Conservation (phyloP, 2,329 filamentous ascomycete genomes). For the Hypomyces perniciosus region DNA sequence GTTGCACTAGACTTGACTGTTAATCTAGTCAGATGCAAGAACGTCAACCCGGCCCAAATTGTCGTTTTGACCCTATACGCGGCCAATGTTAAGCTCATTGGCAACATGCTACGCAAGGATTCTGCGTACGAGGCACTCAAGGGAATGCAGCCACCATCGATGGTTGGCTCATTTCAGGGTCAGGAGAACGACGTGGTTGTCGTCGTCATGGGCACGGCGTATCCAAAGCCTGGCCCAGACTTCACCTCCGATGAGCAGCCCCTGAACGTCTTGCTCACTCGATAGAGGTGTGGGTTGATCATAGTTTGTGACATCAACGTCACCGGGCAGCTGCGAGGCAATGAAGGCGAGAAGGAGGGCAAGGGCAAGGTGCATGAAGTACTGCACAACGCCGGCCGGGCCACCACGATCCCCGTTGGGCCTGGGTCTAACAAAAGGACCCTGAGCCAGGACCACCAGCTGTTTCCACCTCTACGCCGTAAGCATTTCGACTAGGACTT, state of each 20-base stretch:
- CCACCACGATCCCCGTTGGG: neutral
- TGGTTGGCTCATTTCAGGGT: conserved; percentile 20
- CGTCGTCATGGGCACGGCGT: conserved; percentile 16
- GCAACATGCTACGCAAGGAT: conserved; percentile 2
- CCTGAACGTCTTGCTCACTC: conserved; percentile 19
- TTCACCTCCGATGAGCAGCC: conserved; percentile 14
- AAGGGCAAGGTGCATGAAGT: neutral
- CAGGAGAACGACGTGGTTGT: conserved; percentile 19
- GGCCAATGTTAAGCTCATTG: conserved; percentile 15
- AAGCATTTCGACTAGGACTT: too few species aligned
- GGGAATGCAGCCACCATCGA: conserved; percentile 11
- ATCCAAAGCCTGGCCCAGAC: conserved; percentile 7
- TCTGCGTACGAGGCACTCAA: conserved; percentile 10
- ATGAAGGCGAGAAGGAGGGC: neutral
- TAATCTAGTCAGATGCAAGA: neutral
- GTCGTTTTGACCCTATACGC: conserved; percentile 15
- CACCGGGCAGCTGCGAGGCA: neutral
- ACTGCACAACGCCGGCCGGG: neutral
- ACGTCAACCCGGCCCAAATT: neutral
- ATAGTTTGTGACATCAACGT: conserved; percentile 20
- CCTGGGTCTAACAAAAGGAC: too few species aligned
- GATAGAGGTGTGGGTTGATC: conserved; percentile 14
- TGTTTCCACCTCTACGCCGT: too few species aligned
- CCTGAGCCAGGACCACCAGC: too few species aligned
- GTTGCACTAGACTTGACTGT: neutral